Base-by-base conservation (phyloP, 306 rosid species). In the Prunus mume region DNA sequence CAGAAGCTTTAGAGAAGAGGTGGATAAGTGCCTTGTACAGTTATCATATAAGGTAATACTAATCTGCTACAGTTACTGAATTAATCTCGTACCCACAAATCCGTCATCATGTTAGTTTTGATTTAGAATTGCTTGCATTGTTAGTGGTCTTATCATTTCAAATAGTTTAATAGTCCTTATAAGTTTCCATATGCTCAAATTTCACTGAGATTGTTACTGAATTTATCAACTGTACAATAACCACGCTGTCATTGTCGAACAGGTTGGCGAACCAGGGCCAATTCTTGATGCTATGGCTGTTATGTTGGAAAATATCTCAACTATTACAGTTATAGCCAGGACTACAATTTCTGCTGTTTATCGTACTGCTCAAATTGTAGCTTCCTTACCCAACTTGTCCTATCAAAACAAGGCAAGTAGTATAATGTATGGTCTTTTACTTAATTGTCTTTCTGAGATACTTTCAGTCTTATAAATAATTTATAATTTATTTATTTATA, bases 201-300 rank as follows among this genome's bases (percentile, higher is more conserved):
- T 57, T 34, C 72, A 43, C 71, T 38, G 50, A 24, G 10, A 71
- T 62, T 60, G 30, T 77, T 64, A 20, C 14, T 77, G 47, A 55
- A 70, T 72, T 52, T 60, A 72, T 74, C 69, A 10, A 47, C 45
- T 30, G 65, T 51, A 56, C 25, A 38, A 57, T 51, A 68, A 77
- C 64, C 82, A 34, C 84, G 41, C 76, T 86, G 47, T 81, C 68
- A 70, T 74, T 83, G 67, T 47, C 60, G 55, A 85, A 80, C 89
- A 96, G 99, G 93, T 91, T 77, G 99, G 97, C 70, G 97, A 91
- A 82, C 90, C 93, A 18, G 91, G 91, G 60, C 93, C 91, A 65
- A 86, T 96, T 81, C 90, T 96, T 81, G 93, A 89, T 52, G 89
- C 84, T 68, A 91, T 96, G 99, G 93, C 98, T 30, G 83, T 86